Evolutionary conservation across 805 yeast genomes (phyloP).

Genomic region (Spathaspora hagerdaliae): DNA sequence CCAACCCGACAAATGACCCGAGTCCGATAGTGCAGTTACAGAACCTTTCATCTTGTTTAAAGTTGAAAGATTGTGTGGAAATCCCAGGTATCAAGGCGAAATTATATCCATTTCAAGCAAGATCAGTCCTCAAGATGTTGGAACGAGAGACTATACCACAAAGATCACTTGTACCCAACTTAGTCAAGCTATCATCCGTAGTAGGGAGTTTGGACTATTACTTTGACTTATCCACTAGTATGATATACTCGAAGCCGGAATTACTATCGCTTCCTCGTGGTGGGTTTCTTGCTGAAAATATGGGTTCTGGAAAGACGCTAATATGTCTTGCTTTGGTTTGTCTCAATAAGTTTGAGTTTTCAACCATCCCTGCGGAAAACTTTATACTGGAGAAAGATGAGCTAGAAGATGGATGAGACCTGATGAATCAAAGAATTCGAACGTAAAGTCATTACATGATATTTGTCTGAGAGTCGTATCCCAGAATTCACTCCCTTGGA

Average conservation of each 20-base stretch:
- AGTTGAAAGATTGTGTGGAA: neutral
- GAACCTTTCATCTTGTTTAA: neutral
- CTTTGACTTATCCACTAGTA: constrained; percentile 30
- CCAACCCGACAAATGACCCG: neutral
- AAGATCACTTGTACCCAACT: constrained; percentile 32
- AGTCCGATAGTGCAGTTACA: neutral
- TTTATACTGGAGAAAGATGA: constrained; percentile 12
- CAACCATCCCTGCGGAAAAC: constrained; percentile 38
- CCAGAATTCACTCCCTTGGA: constrained; percentile 57
- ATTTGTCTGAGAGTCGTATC: constrained; percentile 42
- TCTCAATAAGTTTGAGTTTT: constrained; percentile 48
- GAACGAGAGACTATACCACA: constrained; percentile 42
- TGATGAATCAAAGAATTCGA: neutral
- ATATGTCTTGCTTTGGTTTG: constrained; percentile 57
- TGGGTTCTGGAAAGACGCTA: constrained; percentile 66
- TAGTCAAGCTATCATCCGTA: constrained; percentile 14
- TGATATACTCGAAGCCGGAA: constrained; percentile 35
- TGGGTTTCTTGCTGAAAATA: constrained; percentile 63
- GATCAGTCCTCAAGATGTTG: constrained; percentile 58
- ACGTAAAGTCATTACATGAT: constrained; percentile 22
- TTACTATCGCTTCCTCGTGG: constrained; percentile 49
- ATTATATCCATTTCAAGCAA: constrained; percentile 57
- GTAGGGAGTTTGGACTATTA: constrained; percentile 16
- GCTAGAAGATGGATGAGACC: neutral
- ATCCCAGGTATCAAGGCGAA: constrained; percentile 44